Evolutionary conservation across 352 stramenopile genomes (phyloP), one percentile per base, ranked within the genome.

Genomic region (Phytophthora litchii): DNA sequence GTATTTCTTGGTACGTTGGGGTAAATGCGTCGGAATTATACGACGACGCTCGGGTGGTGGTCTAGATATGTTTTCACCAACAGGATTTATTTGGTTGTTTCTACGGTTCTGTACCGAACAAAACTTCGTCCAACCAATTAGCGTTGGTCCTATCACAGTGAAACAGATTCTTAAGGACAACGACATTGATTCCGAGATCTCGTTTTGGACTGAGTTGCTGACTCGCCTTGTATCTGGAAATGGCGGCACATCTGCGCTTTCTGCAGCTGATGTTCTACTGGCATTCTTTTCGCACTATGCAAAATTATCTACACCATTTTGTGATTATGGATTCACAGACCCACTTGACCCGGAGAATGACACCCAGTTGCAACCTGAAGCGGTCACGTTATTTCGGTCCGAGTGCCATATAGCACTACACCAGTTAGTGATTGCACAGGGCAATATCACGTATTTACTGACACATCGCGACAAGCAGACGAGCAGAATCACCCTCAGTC

Each of bases 1-100:
- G 21, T 88, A 77, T 54, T 86, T 92, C 40, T 52, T 93, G n/a
- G 54, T 93, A 37, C 72, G 80, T 8, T 93, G 84, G 84, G 81
- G 78, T 14, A 91, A 90, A 50, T 88, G 76, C 7, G 70, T 80
- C 0, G 82, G 78, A 2, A 23, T 93, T 29, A 83, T 93, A 64
- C 72, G 78, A 13, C 80, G 84, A 13, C 74, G 76, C 0, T 80
- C 69, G 6, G 65, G 76, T 23, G 71, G 70, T 31, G 82, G 84
- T 1, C 44, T 74, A 8, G 71, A 85, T 37, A 70, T 92, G 49
- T 78, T 93, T 53, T 72, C 72, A 7, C 78, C 82, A 0, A 80
- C 80, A 1, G 83, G 78, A 10, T 89, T 93, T 42, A 80, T 89
- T 48, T 91, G 84, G 84, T 40, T 93, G 8, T 91, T 91, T 51